A percentile compares a stretch with the other conserved stretches of the same genome.
phyloP scores from a whole-genome alignment of 163 green algal genomes.

The Trebouxiophyceae sp. region DNA sequence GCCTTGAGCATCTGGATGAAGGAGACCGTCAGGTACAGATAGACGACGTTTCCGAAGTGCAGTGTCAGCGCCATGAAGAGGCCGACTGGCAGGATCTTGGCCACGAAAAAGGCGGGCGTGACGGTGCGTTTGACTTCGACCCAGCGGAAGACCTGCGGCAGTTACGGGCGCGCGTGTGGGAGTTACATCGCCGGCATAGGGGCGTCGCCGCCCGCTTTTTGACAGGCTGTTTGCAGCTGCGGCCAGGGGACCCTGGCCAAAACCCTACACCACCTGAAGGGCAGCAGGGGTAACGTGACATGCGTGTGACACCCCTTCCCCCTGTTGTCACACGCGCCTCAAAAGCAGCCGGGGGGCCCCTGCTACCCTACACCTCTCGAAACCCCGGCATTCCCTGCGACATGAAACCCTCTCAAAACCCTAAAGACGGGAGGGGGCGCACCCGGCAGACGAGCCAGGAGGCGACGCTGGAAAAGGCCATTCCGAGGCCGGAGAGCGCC shows the following conservation, averaged over 20 bases:
- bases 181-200: not conserved
- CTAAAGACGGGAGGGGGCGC: too few relatives aligned
- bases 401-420: too few relatives aligned
- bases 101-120: constrained; percentile 39
- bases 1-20: constrained; percentile 71
- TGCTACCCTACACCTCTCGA: too few relatives aligned
- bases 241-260: not conserved
- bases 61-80: constrained; percentile 83
- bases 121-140: constrained; percentile 55
- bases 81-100: constrained; percentile 61
- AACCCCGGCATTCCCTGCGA: too few relatives aligned
- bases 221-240: not conserved
- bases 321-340: too few relatives aligned
- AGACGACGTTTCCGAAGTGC: constrained; percentile 82
- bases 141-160: constrained; percentile 24
- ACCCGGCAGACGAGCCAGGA: constrained; percentile 53
- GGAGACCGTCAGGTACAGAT: constrained; percentile 76
- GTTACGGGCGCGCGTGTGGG: not conserved
- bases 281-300: too few relatives aligned
- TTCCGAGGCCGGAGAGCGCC: constrained; percentile 59
- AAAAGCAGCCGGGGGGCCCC: too few relatives aligned
- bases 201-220: not conserved
- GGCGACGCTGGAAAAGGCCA: constrained; percentile 53
- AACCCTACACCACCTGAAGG: too few relatives aligned
- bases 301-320: too few relatives aligned